Conservation (phyloP, 164 flowering plant species). For the Vitis cinerea region DNA sequence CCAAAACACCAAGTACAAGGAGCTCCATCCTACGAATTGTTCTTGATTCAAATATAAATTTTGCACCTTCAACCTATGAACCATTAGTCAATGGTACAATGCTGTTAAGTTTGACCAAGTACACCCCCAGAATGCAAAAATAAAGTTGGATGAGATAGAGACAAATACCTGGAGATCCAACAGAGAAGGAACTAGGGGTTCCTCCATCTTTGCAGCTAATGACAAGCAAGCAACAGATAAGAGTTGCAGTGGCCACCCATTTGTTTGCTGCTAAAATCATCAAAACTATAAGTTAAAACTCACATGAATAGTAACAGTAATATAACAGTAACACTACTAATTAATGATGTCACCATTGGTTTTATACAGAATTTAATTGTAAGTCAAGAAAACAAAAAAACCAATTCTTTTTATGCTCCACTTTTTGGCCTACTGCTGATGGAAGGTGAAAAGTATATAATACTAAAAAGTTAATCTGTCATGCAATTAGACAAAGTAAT, state of each 20-base stretch:
- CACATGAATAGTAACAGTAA: neutral
- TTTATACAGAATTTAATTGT: too few species aligned
- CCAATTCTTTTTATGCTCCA: too few species aligned
- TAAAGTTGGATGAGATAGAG: neutral
- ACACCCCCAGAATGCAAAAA: neutral
- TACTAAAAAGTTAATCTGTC: too few species aligned
- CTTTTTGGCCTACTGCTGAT: too few species aligned
- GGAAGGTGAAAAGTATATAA: too few species aligned
- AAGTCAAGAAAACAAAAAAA: too few species aligned
- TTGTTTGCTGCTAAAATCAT: slow-evolving; percentile 45
- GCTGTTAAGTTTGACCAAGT: neutral
- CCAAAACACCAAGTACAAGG: slow-evolving; percentile 60
- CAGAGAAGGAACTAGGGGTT: slow-evolving; percentile 81
- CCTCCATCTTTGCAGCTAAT: slow-evolving; percentile 97
- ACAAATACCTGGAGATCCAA: slow-evolving; percentile 74
- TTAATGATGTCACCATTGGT: too few species aligned
- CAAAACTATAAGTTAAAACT: neutral
- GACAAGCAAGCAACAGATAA: slow-evolving; percentile 86
- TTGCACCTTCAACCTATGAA: slow-evolving; percentile 57
- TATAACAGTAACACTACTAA: too few species aligned
- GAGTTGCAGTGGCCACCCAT: slow-evolving; percentile 89
- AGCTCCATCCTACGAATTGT: slow-evolving; percentile 81
- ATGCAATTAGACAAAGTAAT: too few species aligned
- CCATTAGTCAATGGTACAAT: neutral
- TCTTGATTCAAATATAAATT: slow-evolving; percentile 68